These are phyloP conservation scores for Excoecaria cochinchinensis DNA, from an alignment of 345 rosid species.

Conservation along the genomic window DNA sequence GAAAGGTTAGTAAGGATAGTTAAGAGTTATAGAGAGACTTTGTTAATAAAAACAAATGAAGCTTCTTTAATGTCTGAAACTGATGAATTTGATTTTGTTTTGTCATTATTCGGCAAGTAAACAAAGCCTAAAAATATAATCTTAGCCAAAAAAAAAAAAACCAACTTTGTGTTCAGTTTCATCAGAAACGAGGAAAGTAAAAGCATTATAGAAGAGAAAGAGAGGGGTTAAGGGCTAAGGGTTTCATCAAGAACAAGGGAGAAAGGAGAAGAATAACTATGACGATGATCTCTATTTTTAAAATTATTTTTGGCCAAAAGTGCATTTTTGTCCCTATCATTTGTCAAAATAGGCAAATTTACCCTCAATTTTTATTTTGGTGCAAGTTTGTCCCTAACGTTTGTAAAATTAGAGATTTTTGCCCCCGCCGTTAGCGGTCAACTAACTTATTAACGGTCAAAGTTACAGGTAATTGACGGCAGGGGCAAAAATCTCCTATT, in stretches of 20 bases:
- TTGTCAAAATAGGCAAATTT: too few species aligned
- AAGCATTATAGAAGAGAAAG: conserved; percentile 18
- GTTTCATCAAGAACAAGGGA: conserved; percentile 36
- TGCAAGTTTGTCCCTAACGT: too few species aligned
- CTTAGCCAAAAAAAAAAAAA: background rate
- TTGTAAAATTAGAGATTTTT: too few species aligned
- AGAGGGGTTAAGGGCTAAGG: background rate
- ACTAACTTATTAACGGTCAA: too few species aligned
- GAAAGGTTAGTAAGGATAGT: too few species aligned
- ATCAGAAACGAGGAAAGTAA: conserved; percentile 37
- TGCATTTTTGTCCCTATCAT: too few species aligned
- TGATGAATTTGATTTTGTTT: conserved; percentile 13
- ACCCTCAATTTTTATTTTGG: too few species aligned
- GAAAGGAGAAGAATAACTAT: conserved; percentile 29
- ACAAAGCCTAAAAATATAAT: background rate
- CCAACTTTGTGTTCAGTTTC: conserved; percentile 6
- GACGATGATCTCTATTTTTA: too few species aligned
- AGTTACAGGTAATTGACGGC: too few species aligned
- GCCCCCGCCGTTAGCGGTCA: too few species aligned
- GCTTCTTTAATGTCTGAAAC: conserved; percentile 21
- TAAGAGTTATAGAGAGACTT: background rate
- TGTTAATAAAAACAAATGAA: background rate
- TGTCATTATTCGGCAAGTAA: conserved; percentile 25
- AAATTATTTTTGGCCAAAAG: too few species aligned
- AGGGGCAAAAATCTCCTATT: too few species aligned